Conservation (phyloP, 2,329 filamentous ascomycete species). For the Paecilomyces sp. region DNA sequence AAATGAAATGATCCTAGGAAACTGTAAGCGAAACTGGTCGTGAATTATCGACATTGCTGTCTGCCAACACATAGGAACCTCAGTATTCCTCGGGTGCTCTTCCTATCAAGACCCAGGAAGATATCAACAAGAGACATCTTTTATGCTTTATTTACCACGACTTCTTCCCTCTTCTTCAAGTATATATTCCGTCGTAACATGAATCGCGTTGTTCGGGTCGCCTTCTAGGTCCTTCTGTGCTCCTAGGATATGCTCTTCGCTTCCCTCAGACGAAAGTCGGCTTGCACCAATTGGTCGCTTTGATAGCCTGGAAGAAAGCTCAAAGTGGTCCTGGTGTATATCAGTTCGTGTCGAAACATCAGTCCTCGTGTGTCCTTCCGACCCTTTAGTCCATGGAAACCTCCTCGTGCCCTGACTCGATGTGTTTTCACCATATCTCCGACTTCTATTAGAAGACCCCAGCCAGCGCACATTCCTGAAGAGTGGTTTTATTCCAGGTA, state of each 20-base stretch:
- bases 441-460: constrained; percentile 10
- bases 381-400: not conserved
- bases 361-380: not conserved
- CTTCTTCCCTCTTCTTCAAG: not conserved
- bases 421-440: not conserved
- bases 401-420: not conserved
- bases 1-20: too few species aligned
- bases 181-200: not conserved
- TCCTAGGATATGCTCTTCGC: not conserved
- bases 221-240: not conserved
- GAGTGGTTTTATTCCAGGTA: constrained; percentile 18
- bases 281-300: not conserved
- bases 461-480: constrained; percentile 11
- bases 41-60: too few species aligned
- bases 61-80: too few species aligned
- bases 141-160: not conserved
- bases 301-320: not conserved
- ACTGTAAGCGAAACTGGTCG: too few species aligned
- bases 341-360: not conserved
- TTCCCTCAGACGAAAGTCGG: not conserved
- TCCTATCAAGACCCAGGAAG: too few species aligned
- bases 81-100: too few species aligned
- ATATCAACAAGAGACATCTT: not conserved
- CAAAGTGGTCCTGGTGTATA: not conserved
- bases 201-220: not conserved